Conservation (phyloP, 1,284 basidiomycete species). For the Ceratobasidium papillatum region DNA sequence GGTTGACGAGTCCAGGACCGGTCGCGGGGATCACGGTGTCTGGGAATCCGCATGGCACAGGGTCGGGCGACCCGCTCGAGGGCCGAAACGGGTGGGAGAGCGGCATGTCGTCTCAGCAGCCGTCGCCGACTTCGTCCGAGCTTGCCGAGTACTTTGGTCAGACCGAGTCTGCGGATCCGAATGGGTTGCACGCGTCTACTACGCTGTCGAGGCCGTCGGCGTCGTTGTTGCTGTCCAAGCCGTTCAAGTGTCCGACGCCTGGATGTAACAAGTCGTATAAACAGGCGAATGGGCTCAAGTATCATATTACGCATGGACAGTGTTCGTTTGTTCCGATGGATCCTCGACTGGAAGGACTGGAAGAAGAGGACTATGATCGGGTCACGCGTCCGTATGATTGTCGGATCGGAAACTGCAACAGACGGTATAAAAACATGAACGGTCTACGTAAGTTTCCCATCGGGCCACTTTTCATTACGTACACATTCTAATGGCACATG, state of each 20-base stretch:
- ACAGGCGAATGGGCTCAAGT: slow-evolving; percentile 96
- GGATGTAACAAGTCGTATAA: slow-evolving; percentile 99
- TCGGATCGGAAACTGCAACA: slow-evolving; percentile 66
- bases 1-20: slow-evolving; percentile 40
- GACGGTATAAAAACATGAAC: slow-evolving; percentile 99
- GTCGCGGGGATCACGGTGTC: slow-evolving; percentile 36
- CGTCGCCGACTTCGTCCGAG: slow-evolving; percentile 44
- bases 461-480: background rate
- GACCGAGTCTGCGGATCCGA: background rate
- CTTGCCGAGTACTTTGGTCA: slow-evolving; percentile 41
- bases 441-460: slow-evolving; percentile 66
- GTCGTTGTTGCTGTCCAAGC: slow-evolving; percentile 70
- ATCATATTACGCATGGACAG: slow-evolving; percentile 93
- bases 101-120: slow-evolving; percentile 38
- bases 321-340: slow-evolving; percentile 72
- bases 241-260: slow-evolving; percentile 95
- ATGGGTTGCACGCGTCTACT: slow-evolving; percentile 41
- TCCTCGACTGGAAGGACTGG: slow-evolving; percentile 72
- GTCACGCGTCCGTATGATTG: slow-evolving; percentile 76
- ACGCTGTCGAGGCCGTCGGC: slow-evolving; percentile 48
- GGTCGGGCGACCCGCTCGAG: slow-evolving; percentile 16
- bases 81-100: slow-evolving; percentile 28
- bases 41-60: slow-evolving; percentile 35
- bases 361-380: slow-evolving; percentile 79
- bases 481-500: background rate